phyloP scores from a whole-genome alignment of 2,329 filamentous ascomycete species.

The Venturia nashicola region DNA sequence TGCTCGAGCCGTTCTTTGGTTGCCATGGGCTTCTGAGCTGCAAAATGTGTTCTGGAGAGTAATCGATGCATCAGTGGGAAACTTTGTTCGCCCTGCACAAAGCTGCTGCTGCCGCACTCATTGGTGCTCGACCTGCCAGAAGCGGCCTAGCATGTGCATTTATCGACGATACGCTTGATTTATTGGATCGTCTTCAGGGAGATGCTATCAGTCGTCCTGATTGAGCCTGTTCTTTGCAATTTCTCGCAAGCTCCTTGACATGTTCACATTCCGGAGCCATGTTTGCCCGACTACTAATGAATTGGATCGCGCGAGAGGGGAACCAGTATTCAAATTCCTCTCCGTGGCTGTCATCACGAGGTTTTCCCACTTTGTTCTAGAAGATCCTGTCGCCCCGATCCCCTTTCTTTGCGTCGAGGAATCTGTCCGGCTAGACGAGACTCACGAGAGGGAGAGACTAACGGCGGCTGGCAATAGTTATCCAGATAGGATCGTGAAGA shows the following conservation, averaged over 20 bases:
- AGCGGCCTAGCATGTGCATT: background rate
- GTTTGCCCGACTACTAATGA: background rate
- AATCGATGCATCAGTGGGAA: background rate
- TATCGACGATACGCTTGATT: background rate
- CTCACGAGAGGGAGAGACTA: too few relatives aligned
- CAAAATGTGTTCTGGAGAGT: slow-evolving; percentile 3
- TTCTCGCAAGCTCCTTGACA: background rate
- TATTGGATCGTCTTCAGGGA: background rate
- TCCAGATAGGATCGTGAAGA: too few relatives aligned
- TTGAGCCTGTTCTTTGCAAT: background rate
- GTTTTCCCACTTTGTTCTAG: too few relatives aligned
- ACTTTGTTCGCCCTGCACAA: background rate
- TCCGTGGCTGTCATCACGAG: too few relatives aligned
- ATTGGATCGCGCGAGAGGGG: background rate
- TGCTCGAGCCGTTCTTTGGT: background rate
- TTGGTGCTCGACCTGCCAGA: background rate
- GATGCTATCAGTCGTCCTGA: background rate
- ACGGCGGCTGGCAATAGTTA: too few relatives aligned
- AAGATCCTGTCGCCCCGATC: too few relatives aligned
- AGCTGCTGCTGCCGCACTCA: background rate
- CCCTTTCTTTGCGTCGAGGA: too few relatives aligned
- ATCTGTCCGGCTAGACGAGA: too few relatives aligned
- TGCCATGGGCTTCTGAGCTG: background rate
- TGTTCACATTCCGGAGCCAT: background rate
- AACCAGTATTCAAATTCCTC: too few relatives aligned